Percentiles rank a stretch among this genome's conserved stretches.
Evolutionary conservation across 1,139 yeast species (phyloP).

Genomic region (Pichia sp.): DNA sequence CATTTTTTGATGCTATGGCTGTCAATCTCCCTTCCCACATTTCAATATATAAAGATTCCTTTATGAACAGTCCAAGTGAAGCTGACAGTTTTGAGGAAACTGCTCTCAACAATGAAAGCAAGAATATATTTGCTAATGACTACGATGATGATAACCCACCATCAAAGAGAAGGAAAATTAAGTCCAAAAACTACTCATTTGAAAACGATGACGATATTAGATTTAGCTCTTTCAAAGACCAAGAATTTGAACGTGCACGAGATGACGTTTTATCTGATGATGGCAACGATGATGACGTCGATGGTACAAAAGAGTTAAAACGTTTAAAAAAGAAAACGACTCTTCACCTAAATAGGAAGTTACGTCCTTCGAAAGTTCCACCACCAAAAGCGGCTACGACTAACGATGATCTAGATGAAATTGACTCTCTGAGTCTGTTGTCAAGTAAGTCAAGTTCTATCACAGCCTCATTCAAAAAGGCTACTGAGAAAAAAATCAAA

Average conservation of each 20-base stretch:
- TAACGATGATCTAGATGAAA: constrained; percentile 8
- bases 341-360: constrained; percentile 15
- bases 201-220: constrained; percentile 37
- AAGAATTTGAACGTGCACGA: constrained; percentile 11
- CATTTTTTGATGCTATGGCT: constrained; percentile 18
- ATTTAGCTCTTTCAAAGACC: constrained; percentile 17
- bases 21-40: constrained; percentile 17
- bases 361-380: constrained; percentile 7
- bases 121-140: constrained; percentile 11
- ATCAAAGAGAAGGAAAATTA: constrained; percentile 23
- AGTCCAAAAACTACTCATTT: constrained; percentile 12
- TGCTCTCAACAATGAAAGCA: constrained; percentile 18
- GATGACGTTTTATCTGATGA: constrained; percentile 12
- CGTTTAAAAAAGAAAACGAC: constrained; percentile 23
- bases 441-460: constrained; percentile 21
- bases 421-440: constrained; percentile 18
- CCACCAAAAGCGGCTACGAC: not conserved
- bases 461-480: constrained; percentile 22
- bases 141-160: constrained; percentile 22
- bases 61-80: constrained; percentile 14
- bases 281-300: constrained; percentile 25
- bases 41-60: constrained; percentile 16
- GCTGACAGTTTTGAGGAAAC: constrained; percentile 36
- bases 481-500: constrained; percentile 18
- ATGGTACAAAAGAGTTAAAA: constrained; percentile 31